Base-by-base conservation (phyloP, 106 monocot genomes). In the Acorus gramineus region DNA sequence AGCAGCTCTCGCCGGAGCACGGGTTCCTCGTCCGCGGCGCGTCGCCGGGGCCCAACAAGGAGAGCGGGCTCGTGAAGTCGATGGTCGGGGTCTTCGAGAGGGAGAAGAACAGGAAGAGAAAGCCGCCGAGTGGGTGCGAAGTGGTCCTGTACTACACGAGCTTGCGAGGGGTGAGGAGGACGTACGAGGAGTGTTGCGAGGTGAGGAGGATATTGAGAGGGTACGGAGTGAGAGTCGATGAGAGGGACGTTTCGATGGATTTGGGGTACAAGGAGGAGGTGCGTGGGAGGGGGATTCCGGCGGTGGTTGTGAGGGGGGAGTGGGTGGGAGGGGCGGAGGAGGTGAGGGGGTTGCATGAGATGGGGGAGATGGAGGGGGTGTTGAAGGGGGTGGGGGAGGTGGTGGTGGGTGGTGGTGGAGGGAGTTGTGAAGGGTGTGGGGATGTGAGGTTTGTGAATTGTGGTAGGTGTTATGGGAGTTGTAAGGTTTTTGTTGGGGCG, bases 171-270 rank as follows among this genome's bases (percentile, higher is more conserved):
- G 61, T 85, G 4, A 51, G 85, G 3, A 64, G 71, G 67, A 85
- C 85, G 4, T 78, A 67, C 71, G 81, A 85, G 48, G 85, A 77
- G 10, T 85, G 85, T 53, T 71, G 59, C 73, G 49, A 42, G 48
- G 84, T 78, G 42, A 62, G 70, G 53, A 43, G 46, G 45, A 68
- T 85, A 44, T 60, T 85, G 47, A 74, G 49, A 50, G 80, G 71
- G 2, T 74, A 81, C 56, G 67, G 74, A 4, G 62, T 80, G 2
- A 10, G 67, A 9, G 54, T 85, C 11, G 84, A 85, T 53, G 80
- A 85, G 68, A 77, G 84, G 45, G 84, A 85, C 46, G 74, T 85
- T 3, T 80, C 77, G 5, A 85, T 85, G 84, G 64, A 85, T 47
- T 9, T 46, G n/a, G 74, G 63, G 2, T 80, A 77, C 54, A 73